Conservation (phyloP, 305 asterid genomes). For the Fraxinus dipetala region DNA sequence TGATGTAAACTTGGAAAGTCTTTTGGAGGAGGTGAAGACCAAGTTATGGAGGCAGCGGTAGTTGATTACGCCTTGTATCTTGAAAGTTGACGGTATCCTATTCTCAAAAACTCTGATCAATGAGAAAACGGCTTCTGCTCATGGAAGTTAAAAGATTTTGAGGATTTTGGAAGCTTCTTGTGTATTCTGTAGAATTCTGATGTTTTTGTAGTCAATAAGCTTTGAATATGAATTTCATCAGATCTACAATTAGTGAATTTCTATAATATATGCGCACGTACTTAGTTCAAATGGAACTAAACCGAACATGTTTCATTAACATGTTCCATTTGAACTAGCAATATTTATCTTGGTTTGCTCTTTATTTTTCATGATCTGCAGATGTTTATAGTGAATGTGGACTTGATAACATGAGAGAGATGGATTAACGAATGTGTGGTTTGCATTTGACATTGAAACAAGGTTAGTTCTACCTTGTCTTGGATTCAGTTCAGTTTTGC, state of each 20-base stretch:
- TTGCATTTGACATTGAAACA: not conserved
- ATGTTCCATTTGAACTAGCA: not conserved
- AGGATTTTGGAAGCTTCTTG: not conserved
- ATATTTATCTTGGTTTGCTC: not conserved
- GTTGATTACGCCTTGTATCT: not conserved
- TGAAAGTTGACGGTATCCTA: not conserved
- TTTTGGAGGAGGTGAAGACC: not conserved
- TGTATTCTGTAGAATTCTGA: not conserved
- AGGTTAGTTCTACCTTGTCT: not conserved
- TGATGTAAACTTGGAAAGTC: not conserved
- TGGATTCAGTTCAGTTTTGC: not conserved
- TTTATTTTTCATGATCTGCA: not conserved
- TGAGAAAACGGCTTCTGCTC: not conserved
- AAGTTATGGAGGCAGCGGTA: not conserved
- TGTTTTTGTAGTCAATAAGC: not conserved
- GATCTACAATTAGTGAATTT: not conserved
- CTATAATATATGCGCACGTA: not conserved
- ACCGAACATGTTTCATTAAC: not conserved
- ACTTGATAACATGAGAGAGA: not conserved
- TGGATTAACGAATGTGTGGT: not conserved
- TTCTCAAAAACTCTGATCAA: not conserved
- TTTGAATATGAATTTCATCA: not conserved
- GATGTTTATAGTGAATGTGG: not conserved
- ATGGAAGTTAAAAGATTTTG: not conserved
- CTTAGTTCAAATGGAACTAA: not conserved